A percentile compares a stretch with the other conserved stretches of the same genome.
These are phyloP conservation scores for Pseudoneurospora amorphoporcata DNA, from an alignment of 495 filamentous ascomycete species.

Conservation along the genomic window DNA sequence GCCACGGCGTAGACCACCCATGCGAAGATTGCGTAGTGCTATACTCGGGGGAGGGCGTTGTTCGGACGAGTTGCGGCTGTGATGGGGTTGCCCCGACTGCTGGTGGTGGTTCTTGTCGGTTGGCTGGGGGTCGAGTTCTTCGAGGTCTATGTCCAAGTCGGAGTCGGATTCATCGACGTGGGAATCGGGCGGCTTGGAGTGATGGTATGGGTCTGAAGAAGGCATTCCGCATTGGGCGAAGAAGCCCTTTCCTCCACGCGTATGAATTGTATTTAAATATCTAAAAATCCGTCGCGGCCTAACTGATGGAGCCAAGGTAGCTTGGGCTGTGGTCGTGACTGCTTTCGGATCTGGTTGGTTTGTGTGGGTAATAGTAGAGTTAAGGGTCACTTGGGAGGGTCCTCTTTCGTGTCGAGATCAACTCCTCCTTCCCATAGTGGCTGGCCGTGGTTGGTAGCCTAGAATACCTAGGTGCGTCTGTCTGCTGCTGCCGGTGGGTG, in stretches of 20 bases:
- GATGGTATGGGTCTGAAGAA: slow-evolving; percentile 38
- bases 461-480: neutral
- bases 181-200: slow-evolving; percentile 41
- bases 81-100: slow-evolving; percentile 30
- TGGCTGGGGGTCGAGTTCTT: slow-evolving; percentile 59
- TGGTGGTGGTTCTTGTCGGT: slow-evolving; percentile 4
- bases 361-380: neutral
- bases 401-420: neutral
- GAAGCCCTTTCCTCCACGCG: slow-evolving; percentile 5
- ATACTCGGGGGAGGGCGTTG: slow-evolving; percentile 46
- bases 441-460: neutral
- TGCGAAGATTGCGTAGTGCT: slow-evolving; percentile 60
- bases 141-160: slow-evolving; percentile 60
- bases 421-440: neutral
- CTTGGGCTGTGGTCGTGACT: neutral
- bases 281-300: neutral
- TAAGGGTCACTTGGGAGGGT: neutral
- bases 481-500: neutral
- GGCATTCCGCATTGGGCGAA: slow-evolving; percentile 41
- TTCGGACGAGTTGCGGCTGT: slow-evolving; percentile 26
- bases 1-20: slow-evolving; percentile 41
- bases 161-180: slow-evolving; percentile 47
- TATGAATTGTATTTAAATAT: too few relatives aligned
- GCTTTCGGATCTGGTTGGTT: neutral
- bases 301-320: neutral